Base-by-base conservation (phyloP, 2,329 filamentous ascomycete genomes). In the Parastagonospora avenae region DNA sequence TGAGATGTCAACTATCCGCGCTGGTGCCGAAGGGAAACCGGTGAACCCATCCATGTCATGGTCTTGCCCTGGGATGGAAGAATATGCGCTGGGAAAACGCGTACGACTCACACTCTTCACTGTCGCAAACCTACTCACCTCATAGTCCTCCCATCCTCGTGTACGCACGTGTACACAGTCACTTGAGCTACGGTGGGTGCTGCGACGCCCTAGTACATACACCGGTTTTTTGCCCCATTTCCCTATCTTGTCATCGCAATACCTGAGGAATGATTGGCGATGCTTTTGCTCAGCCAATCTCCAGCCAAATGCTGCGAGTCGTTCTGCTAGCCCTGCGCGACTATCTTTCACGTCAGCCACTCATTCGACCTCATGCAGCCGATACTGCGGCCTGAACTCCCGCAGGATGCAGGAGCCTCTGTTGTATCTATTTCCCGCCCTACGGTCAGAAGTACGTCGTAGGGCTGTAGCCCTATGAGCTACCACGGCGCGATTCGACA, bases 201-300 rank as follows among this genome's bases (percentile, higher is more conserved):
- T 32, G 52, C 51, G 48, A 48, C 28, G 50, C 47, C 50, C 48
- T 46, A 46, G 35, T 49, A 43, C 42, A 44, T 50, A 54, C 52
- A 64, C 59, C 57, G 55, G 62, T 57, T 62, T 48, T 55, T 55
- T 51, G 55, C 55, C 54, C 57, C 61, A 61, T 59, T 55, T 48
- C 38, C 55, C 60, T 57, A 48, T 57, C 50, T 54, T 44, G 49
- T 53, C 50, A 45, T 54, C 39, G 46, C 29, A n/a, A 28, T 36
- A 16, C 27, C 31, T 31, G 38, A 12, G 37, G 36, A 9, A 12
- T 49, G 45, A 55, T 56, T 58, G 57, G 52, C 19, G 28, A 50
- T 29, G 15, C n/a, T 38, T 33, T 16, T 39, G 24, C 16, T 33
- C 15, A 19, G 29, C 44, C 39, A 54, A 54, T 54, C 43, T 50